Evolutionary conservation across 768 basidiomycete species (phyloP), one percentile per base, ranked within the genome.

Genomic region (Postia placenta): DNA sequence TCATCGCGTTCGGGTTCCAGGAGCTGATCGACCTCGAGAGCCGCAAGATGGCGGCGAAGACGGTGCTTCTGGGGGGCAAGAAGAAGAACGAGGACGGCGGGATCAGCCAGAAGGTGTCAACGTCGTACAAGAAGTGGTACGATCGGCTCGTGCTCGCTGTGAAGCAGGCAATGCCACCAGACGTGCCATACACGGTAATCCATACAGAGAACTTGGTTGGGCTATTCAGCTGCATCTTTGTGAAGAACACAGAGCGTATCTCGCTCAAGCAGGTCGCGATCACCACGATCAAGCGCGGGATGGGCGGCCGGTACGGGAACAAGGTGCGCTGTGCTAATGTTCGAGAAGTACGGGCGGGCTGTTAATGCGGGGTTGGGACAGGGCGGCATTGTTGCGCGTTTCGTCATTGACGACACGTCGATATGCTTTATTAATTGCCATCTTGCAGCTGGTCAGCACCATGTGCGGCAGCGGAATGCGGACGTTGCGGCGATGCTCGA

Each of bases 351-450:
- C n/a, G n/a, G n/a, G n/a, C n/a, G n/a, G n/a, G n/a, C n/a, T n/a
- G n/a, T n/a, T n/a, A n/a, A n/a, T n/a, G 17, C 17, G 7, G 19
- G 15, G n/a, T 42, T 22, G 44, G 48, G 46, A 9, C 57, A 93
- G 89, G 93, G 93, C 7, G 93, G 85, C 0, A 93, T 96, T 53
- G 78, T 93, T n/a, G 80, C 87, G 2, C 81, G 94, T 17, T 83
- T 96, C 52, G 79, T 93, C 5, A 75, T 98, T 39, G 92, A 92
- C 51, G 92, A 97, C 64, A 87, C 93, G 1, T 94, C 91, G 0
- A 63, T 97, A 12, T 98, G 95, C 67, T 87, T 96, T 60, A 81
- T 98, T 69, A 99, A 99, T 67, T 92, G 89, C 56, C 95, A 99
- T 73, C 78, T 99, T 51, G 95, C 94, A n/a, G 91, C 92, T 5